Percentiles rank a stretch among this genome's conserved stretches.
Evolutionary conservation across 805 yeast species (phyloP).

Genomic region (fission yeast (Schizosaccharomyces pombe)): DNA sequence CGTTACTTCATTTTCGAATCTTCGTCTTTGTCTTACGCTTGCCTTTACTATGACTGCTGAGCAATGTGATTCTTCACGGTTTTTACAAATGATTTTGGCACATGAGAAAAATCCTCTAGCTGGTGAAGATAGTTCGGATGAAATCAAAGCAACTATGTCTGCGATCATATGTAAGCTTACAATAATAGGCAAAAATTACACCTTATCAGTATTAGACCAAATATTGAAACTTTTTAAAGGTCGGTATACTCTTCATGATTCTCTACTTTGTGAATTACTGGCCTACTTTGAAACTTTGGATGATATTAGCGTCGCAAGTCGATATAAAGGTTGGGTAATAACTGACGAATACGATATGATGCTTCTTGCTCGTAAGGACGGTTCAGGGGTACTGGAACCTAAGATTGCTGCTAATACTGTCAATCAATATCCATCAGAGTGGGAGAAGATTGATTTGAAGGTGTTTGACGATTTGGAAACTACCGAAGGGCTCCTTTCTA

Average conservation of each 20-base stretch:
- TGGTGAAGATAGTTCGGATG: not conserved
- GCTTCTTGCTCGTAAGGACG: not conserved
- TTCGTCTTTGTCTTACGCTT: not conserved
- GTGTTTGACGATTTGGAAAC: conserved; percentile 17
- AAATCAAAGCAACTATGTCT: not conserved
- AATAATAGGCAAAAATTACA: not conserved
- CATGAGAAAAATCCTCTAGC: conserved; percentile 19
- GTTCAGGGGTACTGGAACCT: not conserved
- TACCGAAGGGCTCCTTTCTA: not conserved
- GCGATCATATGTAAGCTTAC: not conserved
- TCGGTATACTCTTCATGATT: conserved; percentile 6
- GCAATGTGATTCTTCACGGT: conserved; percentile 14
- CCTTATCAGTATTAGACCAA: not conserved
- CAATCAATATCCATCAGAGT: conserved; percentile 23
- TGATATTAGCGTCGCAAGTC: not conserved
- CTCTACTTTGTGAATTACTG: conserved; percentile 33
- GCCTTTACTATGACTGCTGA: not conserved
- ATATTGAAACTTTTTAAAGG: not conserved
- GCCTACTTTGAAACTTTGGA: conserved; percentile 27
- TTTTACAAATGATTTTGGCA: conserved; percentile 40
- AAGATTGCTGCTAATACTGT: not conserved
- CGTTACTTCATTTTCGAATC: not conserved
- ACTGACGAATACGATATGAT: not conserved
- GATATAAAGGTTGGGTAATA: not conserved
- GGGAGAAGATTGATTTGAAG: conserved; percentile 41